phyloP scores from a whole-genome alignment of 1,284 basidiomycete species.

The Cryptococcus sp. region DNA sequence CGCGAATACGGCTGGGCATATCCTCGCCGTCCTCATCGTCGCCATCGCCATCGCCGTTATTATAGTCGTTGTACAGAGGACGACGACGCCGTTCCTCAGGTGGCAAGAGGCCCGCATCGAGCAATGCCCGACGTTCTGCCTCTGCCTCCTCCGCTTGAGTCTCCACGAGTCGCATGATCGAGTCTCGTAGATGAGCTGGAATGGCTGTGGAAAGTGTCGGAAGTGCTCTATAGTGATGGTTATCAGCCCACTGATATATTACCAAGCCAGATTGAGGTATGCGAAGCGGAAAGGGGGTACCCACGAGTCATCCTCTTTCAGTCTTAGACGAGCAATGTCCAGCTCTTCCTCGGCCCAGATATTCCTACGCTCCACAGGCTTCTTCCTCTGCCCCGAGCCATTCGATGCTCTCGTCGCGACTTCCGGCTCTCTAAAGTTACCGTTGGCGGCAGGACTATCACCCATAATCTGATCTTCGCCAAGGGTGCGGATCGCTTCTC shows the following conservation, averaged over 20 bases:
- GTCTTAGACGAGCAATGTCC: slow-evolving; percentile 65
- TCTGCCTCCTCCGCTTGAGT: slow-evolving; percentile 70
- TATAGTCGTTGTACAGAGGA: slow-evolving; percentile 53
- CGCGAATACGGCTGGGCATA: slow-evolving; percentile 21
- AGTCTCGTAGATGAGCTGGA: slow-evolving; percentile 73
- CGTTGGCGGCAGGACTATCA: too few species aligned
- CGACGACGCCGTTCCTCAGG: slow-evolving; percentile 13
- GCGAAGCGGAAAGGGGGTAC: background rate
- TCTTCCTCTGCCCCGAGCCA: background rate
- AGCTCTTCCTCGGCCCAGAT: slow-evolving; percentile 65
- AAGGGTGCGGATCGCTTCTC: slow-evolving; percentile 20
- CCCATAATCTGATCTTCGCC: background rate
- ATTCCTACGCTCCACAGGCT: slow-evolving; percentile 63
- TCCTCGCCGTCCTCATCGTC: slow-evolving; percentile 35
- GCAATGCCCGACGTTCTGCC: slow-evolving; percentile 57
- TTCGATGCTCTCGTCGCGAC: background rate
- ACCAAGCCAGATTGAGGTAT: slow-evolving; percentile 17
- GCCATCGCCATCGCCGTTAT: slow-evolving; percentile 30
- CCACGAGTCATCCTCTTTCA: slow-evolving; percentile 54
- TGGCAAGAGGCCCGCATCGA: slow-evolving; percentile 48
- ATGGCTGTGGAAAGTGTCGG: slow-evolving; percentile 62
- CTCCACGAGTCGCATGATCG: slow-evolving; percentile 73
- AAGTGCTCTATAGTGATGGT: slow-evolving; percentile 38
- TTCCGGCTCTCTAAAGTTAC: background rate
- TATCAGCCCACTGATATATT: background rate